phyloP scores from a whole-genome alignment of 176 grass and related monocot species.

The Tuctoria greenei region DNA sequence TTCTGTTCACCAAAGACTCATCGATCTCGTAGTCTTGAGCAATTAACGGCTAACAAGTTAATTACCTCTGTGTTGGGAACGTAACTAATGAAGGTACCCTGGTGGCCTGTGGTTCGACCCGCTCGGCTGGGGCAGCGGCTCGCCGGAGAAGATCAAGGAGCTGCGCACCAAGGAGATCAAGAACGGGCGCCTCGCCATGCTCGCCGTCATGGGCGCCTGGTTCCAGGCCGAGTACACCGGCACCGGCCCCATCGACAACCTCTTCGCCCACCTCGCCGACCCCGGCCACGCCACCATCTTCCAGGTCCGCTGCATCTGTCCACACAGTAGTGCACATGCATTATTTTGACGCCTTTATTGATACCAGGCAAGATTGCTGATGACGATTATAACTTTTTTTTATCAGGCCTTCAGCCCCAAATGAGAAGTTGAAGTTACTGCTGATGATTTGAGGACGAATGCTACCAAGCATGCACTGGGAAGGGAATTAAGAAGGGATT shows the following conservation, averaged over 20 bases:
- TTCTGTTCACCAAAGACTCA: too few relatives aligned
- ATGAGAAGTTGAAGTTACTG: slow-evolving; percentile 44
- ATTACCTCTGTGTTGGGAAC: neutral
- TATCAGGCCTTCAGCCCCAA: slow-evolving; percentile 76
- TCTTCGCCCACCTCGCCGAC: slow-evolving; percentile 93
- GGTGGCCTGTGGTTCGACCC: slow-evolving; percentile 95
- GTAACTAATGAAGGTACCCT: slow-evolving; percentile 50
- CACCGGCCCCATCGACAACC: slow-evolving; percentile 91
- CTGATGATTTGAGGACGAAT: slow-evolving; percentile 1
- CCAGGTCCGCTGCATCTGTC: slow-evolving; percentile 39
- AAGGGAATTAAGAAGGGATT: slow-evolving; percentile 27
- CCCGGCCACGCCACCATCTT: slow-evolving; percentile 86
- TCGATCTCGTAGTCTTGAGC: neutral
- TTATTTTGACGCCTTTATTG: neutral
- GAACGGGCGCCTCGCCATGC: slow-evolving; percentile 95
- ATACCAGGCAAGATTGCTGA: neutral
- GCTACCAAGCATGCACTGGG: slow-evolving; percentile 24
- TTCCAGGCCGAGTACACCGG: slow-evolving; percentile 91
- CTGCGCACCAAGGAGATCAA: slow-evolving; percentile 97
- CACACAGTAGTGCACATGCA: neutral
- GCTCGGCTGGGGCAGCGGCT: slow-evolving; percentile 70
- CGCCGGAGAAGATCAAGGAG: slow-evolving; percentile 78
- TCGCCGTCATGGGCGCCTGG: slow-evolving; percentile 96
- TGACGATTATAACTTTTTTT: neutral
- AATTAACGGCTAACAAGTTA: neutral